These are phyloP conservation scores for Apiosordaria backusii DNA, from an alignment of 495 filamentous ascomycete genomes.

Conservation along the genomic window DNA sequence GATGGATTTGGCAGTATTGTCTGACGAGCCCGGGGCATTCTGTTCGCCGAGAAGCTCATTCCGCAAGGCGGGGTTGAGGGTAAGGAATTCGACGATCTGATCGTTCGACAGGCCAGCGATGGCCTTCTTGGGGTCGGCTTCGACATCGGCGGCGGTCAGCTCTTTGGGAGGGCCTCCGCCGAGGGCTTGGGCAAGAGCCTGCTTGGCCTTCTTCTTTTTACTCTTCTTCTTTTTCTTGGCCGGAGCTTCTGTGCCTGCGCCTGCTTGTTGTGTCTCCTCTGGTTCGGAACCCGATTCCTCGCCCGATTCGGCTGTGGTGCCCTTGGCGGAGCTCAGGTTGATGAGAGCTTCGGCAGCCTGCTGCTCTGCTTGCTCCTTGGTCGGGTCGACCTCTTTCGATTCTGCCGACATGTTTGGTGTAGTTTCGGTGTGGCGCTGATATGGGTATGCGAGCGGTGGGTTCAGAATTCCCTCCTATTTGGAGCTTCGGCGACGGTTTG, in stretches of 20 bases:
- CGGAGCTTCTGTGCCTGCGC: slow-evolving; percentile 17
- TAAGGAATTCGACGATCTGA: slow-evolving; percentile 53
- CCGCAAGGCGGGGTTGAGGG: slow-evolving; percentile 59
- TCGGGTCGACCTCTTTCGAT: slow-evolving; percentile 44
- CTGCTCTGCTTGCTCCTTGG: slow-evolving; percentile 25
- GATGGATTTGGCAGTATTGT: slow-evolving; percentile 40
- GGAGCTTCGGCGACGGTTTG: not conserved
- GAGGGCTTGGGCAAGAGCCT: slow-evolving; percentile 26
- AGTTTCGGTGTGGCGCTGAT: slow-evolving; percentile 2
- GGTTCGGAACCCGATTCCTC: slow-evolving; percentile 39
- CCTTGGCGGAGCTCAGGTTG: slow-evolving; percentile 12
- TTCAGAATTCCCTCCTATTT: not conserved
- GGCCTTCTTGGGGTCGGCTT: slow-evolving; percentile 38
- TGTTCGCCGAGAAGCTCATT: slow-evolving; percentile 45
- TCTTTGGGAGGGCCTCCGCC: slow-evolving; percentile 5
- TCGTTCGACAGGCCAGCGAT: slow-evolving; percentile 44
- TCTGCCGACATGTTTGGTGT: slow-evolving; percentile 45
- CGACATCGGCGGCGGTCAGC: slow-evolving; percentile 15
- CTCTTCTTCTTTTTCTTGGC: slow-evolving; percentile 52
- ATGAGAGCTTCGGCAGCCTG: slow-evolving; percentile 22
- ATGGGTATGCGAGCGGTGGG: not conserved
- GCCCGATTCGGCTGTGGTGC: slow-evolving; percentile 36
- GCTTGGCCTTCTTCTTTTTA: slow-evolving; percentile 51
- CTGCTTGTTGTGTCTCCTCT: slow-evolving; percentile 21
- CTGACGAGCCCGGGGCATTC: slow-evolving; percentile 19